Base-by-base conservation (phyloP, 768 basidiomycete species). In the Tephrocybe sp. region DNA sequence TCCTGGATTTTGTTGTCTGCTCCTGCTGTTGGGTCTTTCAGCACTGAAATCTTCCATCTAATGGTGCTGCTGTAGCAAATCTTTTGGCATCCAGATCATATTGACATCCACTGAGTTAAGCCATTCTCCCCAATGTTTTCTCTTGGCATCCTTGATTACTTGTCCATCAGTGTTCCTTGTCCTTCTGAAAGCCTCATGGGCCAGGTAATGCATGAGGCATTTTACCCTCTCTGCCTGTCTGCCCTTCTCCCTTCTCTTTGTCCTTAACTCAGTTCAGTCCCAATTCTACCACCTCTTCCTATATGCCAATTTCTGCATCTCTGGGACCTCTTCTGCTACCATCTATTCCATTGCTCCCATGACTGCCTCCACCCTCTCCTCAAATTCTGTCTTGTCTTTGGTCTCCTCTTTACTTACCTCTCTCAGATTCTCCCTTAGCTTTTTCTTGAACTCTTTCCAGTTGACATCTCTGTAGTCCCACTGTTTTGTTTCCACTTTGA, bases 281-380 rank as follows among this genome's bases (percentile, higher is more conserved):
- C 53, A 43, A 9, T 46, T 62, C 68, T 64, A 75, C 73, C 71
- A 74, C 2, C 60, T 18, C 28, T 71, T 72, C 2, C 53, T 21
- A 47, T 62, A 62, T 2, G 62, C 64, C 2, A 47, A 54, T 0
- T 61, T 58, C 23, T 56, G 49, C 1, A 53, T 21, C 1, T 41
- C 18, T 0, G 67, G 69, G 0, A 68, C 62, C 5, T 49, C 21
- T 7, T 49, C 38, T 9, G 55, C 34, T 0, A 68, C 59, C 0
- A 58, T 58, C 0, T 47, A 34, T 14, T 58, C 38, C 0, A 73
- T 43, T 0, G 62, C 61, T 0, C 10, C 26, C 0, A 52, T 58
- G 0, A 73, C 43, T 1, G 4, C 7, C 0, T 38, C 11, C 3
- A 60, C 24, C 15, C 39, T 39, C 11, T n/a, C 37, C 1, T 50